Base-by-base conservation (phyloP, 2,329 filamentous ascomycete genomes). In the Aspergillus pseudotamarii region DNA sequence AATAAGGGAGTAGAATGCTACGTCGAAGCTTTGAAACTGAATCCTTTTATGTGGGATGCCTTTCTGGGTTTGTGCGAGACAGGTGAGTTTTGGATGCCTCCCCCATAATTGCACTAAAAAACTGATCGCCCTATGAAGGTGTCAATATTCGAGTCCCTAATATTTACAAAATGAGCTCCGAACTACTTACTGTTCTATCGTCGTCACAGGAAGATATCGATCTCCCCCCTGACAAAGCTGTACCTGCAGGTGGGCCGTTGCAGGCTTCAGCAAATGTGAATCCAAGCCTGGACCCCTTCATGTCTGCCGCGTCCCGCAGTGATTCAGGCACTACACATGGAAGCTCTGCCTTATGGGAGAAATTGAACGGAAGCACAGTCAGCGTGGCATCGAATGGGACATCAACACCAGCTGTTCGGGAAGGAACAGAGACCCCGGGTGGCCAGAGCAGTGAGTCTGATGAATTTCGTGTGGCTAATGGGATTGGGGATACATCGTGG, bases 11-110 rank as follows among this genome's bases (percentile, higher is more conserved):
- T 94, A 19, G 87, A 91, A 68, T 93, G 88, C 76, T 98, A 95
- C 74, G 93, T 96, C 69, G 93, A 96, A 64, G 88, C 94, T 6
- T 81, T 99, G 71, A 96, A 94, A 79, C 78, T 89, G 60, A 99
- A 98, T 73, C 94, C 95, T 1, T 94, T 98, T 78, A 95, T 97
- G 87, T 99, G 95, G 95, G 95, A 99, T 82, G 94, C 94, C 0
- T 98, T 98, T 72, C 89, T 90, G 26, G 90, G 88, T 19, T 85
- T 99, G 9, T 97, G 94, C 75, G 93, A 97, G 73, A 92, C 87
- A 50, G 88, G 87, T 81, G 76, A 71, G 77, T 68, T 54, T 53
- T 46, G 23, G 28, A 6, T 14, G 48, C 26, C 10, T 12, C 4
- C 21, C 6, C 10, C n/a, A 32, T 38, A 14, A 11, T 36, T 55